Base-by-base conservation (phyloP, 768 basidiomycete species). In the Amanita jacksonii region DNA sequence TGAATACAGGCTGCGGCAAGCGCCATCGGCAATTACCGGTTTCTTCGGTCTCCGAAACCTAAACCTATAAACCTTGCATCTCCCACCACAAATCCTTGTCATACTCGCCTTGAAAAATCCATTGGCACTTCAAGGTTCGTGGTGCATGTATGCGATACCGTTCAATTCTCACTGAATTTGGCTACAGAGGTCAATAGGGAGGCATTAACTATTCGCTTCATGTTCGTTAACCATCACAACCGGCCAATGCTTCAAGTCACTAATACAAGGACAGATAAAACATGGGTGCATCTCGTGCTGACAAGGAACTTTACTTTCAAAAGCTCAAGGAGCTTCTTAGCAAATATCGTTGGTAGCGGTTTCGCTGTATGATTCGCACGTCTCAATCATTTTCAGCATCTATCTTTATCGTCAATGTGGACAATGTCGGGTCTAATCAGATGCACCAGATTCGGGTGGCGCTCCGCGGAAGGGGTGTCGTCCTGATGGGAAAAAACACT, bases 401-500 rank as follows among this genome's bases (percentile, higher is more conserved):
- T 47, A 90, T 99, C 70, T 97, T 99, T 76, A 58, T 98, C 53
- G 94, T 97, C 73, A 97, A 97, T 67, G 92, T 99, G 64, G 96
- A 98, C 81, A 99, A 98, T 71, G 96, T 99, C 62, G 89, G 92
- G 47, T 97, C 93, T 49, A 96, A 97, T 76, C 96, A 99, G 72
- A 93, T 97, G 85, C 92, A 96, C 61, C 91, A 94, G 65, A 93
- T 94, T 52, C 91, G 87, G 74, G 85, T 82, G 43, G 74, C 93
- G 40, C 90, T 99, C 66, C 90, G 96, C 57, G 91, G 92, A 59
- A 91, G 88, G 65, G 96, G 89, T 72, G 70, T 92, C 49, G 92
- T 99, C 53, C 69, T 99, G 57, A 99, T 99, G 96, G 96, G 96
- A 62, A 99, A 99, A 74, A 99, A 99, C 82, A 99, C 96, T 62